phyloP scores from a whole-genome alignment of 441 rosid genomes.

The Populus hybrid region DNA sequence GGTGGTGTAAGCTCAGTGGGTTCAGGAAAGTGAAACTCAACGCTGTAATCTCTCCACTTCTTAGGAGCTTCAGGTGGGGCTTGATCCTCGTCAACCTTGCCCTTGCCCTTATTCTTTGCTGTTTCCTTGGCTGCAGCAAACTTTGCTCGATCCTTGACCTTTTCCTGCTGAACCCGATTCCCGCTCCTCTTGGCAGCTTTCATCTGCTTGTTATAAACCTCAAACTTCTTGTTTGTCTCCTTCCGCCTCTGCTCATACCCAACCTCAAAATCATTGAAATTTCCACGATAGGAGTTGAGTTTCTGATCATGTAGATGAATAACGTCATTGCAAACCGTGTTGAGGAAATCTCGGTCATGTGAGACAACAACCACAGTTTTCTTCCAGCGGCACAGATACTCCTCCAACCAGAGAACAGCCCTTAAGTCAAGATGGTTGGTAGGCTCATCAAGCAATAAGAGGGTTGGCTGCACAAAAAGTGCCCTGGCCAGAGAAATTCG shows the following conservation, averaged over 20 bases:
- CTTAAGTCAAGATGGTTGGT: not conserved
- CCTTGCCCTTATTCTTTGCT: not conserved
- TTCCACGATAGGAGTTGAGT: not conserved
- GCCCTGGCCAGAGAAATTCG: not conserved
- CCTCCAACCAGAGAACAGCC: not conserved
- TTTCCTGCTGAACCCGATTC: not conserved
- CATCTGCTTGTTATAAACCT: not conserved
- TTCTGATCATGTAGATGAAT: not conserved
- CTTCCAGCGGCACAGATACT: not conserved
- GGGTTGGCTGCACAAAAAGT: not conserved
- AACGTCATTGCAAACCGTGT: not conserved
- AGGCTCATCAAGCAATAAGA: not conserved
- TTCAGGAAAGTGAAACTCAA: conserved; percentile 47
- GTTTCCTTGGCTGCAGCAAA: conserved; percentile 1
- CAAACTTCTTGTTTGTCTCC: not conserved
- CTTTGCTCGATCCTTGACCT: not conserved
- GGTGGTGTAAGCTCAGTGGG: conserved; percentile 82
- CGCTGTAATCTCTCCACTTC: not conserved
- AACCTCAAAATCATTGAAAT: not conserved
- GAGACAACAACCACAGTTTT: not conserved
- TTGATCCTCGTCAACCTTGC: not conserved
- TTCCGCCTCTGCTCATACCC: not conserved
- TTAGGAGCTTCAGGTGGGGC: not conserved
- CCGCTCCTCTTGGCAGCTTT: not conserved
- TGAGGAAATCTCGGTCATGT: not conserved